Evolutionary conservation across 768 basidiomycete genomes (phyloP).

Genomic region (Hortiboletus flavorubellus): DNA sequence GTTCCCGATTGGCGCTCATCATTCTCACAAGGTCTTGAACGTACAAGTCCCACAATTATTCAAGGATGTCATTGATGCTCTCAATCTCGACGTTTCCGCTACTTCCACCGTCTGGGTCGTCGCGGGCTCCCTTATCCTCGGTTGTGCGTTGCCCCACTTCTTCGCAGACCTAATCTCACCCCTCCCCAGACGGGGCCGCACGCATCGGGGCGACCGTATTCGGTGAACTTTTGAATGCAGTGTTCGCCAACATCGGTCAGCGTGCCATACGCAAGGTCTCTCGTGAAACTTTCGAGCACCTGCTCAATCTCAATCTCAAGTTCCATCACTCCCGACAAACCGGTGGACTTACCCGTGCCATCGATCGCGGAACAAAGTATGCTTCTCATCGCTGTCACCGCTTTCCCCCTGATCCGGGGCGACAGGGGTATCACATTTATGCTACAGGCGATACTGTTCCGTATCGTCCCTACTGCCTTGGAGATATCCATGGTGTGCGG

Average conservation of each 20-base stretch:
- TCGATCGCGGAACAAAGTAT: conserved; percentile 96
- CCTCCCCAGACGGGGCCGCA: conserved; percentile 74
- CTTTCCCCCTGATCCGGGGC: neutral
- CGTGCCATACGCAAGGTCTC: conserved; percentile 93
- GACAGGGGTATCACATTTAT: conserved; percentile 93
- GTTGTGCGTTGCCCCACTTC: conserved; percentile 59
- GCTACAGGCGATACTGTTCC: conserved; percentile 88
- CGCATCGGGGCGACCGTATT: conserved; percentile 88
- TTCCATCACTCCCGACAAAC: conserved; percentile 95
- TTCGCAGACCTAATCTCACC: neutral
- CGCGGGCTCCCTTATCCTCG: conserved; percentile 85
- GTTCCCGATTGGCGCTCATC: neutral
- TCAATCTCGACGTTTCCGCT: conserved; percentile 79
- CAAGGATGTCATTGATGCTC: conserved; percentile 84
- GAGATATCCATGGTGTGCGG: conserved; percentile 98
- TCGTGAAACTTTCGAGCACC: conserved; percentile 90
- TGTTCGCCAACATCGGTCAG: conserved; percentile 95
- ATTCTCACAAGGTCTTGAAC: conserved; percentile 70
- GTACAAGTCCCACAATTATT: conserved; percentile 98
- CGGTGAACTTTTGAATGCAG: conserved; percentile 88
- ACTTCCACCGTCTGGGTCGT: conserved; percentile 84
- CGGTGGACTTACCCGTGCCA: conserved; percentile 92
- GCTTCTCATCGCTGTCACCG: conserved; percentile 12
- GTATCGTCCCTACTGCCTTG: conserved; percentile 92
- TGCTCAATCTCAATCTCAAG: conserved; percentile 84